Evolutionary conservation across 306 rosid genomes (phyloP).

Genomic region (Acacia crassicarpa): DNA sequence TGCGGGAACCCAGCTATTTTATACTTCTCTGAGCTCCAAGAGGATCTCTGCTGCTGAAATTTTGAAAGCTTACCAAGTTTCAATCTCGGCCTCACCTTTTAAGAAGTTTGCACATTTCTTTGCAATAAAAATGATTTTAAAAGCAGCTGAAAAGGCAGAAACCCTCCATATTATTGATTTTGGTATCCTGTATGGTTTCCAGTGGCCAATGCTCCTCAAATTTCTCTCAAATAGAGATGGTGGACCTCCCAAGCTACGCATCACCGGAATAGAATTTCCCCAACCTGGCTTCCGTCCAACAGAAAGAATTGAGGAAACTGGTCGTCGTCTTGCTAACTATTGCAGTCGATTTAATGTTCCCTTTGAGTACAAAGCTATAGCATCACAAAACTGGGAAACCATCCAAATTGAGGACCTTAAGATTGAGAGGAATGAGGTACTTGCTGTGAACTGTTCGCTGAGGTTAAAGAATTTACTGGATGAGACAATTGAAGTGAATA

Average conservation of each 20-base stretch:
- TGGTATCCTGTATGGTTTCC: conserved; percentile 85
- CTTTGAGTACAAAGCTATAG: conserved; percentile 65
- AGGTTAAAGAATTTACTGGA: conserved; percentile 65
- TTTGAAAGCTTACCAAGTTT: conserved; percentile 58
- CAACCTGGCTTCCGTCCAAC: conserved; percentile 83
- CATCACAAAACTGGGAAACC: conserved; percentile 73
- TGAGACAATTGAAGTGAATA: conserved; percentile 62
- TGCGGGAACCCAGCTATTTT: conserved; percentile 55
- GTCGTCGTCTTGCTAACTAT: conserved; percentile 68
- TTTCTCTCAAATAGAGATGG: conserved; percentile 56
- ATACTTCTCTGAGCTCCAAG: conserved; percentile 44
- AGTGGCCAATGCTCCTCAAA: conserved; percentile 85
- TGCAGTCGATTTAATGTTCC: conserved; percentile 73
- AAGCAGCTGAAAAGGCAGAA: conserved; percentile 53
- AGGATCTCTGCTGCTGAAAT: conserved; percentile 49
- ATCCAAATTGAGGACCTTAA: conserved; percentile 61
- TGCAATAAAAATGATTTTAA: conserved; percentile 52
- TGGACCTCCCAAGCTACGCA: conserved; percentile 78
- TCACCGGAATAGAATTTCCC: conserved; percentile 84
- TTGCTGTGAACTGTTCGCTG: conserved; percentile 56
- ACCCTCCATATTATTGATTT: conserved; percentile 76
- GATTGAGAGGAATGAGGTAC: conserved; percentile 49
- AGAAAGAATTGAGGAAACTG: conserved; percentile 72
- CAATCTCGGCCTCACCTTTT: conserved; percentile 63
- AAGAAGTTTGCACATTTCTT: conserved; percentile 55